Conservation (phyloP, 2,329 filamentous ascomycete species). For the Fusarium heterosporum region DNA sequence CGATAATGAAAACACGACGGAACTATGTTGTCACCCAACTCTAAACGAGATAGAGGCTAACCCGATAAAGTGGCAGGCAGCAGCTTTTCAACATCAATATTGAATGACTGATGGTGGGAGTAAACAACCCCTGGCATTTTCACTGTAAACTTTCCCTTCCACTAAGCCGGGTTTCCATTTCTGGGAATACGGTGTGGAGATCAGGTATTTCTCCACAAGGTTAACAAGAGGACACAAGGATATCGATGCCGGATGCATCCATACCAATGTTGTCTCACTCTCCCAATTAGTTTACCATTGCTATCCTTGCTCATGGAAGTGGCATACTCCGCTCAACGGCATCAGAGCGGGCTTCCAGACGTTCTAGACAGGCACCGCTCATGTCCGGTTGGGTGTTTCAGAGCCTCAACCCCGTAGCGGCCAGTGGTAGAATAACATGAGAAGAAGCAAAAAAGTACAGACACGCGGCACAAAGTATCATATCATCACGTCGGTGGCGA, state of each 20-base stretch:
- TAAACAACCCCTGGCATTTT: slow-evolving; percentile 10
- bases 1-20: slow-evolving; percentile 4
- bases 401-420: slow-evolving; percentile 13
- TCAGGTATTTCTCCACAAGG: slow-evolving; percentile 30
- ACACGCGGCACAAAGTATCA: slow-evolving; percentile 5
- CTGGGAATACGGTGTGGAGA: slow-evolving; percentile 18
- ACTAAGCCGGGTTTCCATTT: slow-evolving; percentile 35
- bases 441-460: not conserved
- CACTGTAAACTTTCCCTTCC: not conserved
- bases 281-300: slow-evolving; percentile 22
- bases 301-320: slow-evolving; percentile 16
- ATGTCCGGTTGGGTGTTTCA: slow-evolving; percentile 30
- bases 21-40: not conserved
- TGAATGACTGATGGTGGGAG: slow-evolving; percentile 16
- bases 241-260: slow-evolving; percentile 7
- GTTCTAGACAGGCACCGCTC: slow-evolving; percentile 38
- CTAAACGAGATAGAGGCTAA: slow-evolving; percentile 5
- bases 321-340: slow-evolving; percentile 12
- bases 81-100: slow-evolving; percentile 7
- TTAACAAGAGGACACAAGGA: slow-evolving; percentile 19
- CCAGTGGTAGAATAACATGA: not conserved
- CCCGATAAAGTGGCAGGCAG: slow-evolving; percentile 17
- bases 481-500: slow-evolving; percentile 23
- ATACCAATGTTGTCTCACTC: slow-evolving; percentile 2
- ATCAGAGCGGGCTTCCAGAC: slow-evolving; percentile 24